These are phyloP conservation scores for Penicillium aurantiogriseum DNA, from an alignment of 2,329 filamentous ascomycete genomes.

Conservation along the genomic window DNA sequence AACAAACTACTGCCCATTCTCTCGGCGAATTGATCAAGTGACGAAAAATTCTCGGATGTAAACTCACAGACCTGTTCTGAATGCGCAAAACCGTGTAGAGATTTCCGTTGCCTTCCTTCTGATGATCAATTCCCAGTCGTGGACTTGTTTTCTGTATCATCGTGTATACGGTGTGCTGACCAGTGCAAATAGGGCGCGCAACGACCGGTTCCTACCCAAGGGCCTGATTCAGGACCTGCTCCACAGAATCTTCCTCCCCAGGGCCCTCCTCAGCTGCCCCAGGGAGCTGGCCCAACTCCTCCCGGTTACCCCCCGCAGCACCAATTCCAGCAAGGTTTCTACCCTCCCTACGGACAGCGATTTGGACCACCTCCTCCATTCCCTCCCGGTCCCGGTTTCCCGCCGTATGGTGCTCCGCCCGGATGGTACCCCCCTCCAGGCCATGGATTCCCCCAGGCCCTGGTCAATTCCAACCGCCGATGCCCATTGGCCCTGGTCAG, in stretches of 20 bases:
- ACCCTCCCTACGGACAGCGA: slow-evolving; percentile 47
- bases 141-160: slow-evolving; percentile 1
- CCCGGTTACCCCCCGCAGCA: slow-evolving; percentile 44
- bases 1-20: slow-evolving; percentile 6
- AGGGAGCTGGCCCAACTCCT: slow-evolving; percentile 36
- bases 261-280: slow-evolving; percentile 48
- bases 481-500: slow-evolving; percentile 56
- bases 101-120: slow-evolving; percentile 99
- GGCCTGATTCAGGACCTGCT: slow-evolving; percentile 15
- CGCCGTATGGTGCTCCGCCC: slow-evolving; percentile 70
- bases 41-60: slow-evolving; percentile 99
- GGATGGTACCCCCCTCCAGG: slow-evolving; percentile 76
- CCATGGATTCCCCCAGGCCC: slow-evolving; percentile 68
- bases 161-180: slow-evolving; percentile 20
- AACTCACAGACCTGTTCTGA: slow-evolving; percentile 74
- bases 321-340: slow-evolving; percentile 44
- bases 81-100: slow-evolving; percentile 96
- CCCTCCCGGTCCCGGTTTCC: slow-evolving; percentile 63
- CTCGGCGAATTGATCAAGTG: slow-evolving; percentile 35
- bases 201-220: slow-evolving; percentile 37
- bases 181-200: slow-evolving; percentile 41
- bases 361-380: slow-evolving; percentile 51
- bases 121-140: slow-evolving; percentile 51
- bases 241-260: slow-evolving; percentile 39
- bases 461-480: slow-evolving; percentile 62